Base-by-base conservation (phyloP, 2,329 filamentous ascomycete species). In the Chrysoporthe deuterocubensis region DNA sequence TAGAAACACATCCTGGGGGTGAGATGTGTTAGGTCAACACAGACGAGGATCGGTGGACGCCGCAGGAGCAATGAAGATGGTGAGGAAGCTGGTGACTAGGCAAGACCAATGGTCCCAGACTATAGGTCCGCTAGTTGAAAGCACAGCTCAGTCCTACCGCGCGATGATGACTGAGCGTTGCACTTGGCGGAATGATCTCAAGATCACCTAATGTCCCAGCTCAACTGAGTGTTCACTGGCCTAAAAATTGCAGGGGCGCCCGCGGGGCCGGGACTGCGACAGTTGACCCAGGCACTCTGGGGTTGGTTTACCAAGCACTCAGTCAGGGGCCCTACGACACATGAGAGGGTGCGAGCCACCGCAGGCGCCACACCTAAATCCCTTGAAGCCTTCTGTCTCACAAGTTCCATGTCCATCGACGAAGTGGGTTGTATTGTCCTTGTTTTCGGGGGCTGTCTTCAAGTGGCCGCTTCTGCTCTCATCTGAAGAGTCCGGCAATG, bases 351-450 rank as follows among this genome's bases (percentile, higher is more conserved):
- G 60, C 50, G 50, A 67, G 56, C 61, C 65, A 69, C 62, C 32
- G 42, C 50, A 69, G 62, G 43, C 65, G 65, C 65, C 67, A 67
- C 67, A 67, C 57, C 62, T 48, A 65, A 54, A 52, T 69, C 57
- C 63, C 56, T 57, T 69, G 65, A 34, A 57, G 52, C 40, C 46
- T 59, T 34, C 48, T 67, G 67, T 65, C 67, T 69, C 57, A 69
- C 62, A 54, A 18, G 7, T 59, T 57, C 50, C 61, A 64, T 58
- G 57, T 9, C 50, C 58, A 42, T 52, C 50, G 46, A 62, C 26
- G 43, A 62, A 56, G 14, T 50, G 34, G 44, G 43, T 52, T 46
- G 56, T 43, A 64, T 46, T 61, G 42, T 59, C 60, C 56, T 61
- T 64, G 54, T 54, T 9, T 50, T 21, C 59, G 56, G 62, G 56